Percentiles rank a stretch among this genome's conserved stretches.
These are phyloP conservation scores for Populus euphratica DNA, from an alignment of 345 rosid genomes.

Conservation along the genomic window DNA sequence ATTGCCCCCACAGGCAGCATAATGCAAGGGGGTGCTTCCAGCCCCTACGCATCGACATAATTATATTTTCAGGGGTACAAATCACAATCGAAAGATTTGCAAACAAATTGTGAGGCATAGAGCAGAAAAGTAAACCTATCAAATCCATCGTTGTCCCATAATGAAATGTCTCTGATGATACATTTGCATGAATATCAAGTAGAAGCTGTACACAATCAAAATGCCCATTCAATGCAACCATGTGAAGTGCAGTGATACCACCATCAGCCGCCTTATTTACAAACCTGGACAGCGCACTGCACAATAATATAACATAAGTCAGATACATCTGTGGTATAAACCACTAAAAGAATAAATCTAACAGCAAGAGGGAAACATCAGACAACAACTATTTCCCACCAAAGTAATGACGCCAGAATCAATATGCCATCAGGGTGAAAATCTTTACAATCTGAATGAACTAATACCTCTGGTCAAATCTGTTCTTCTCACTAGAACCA, in stretches of 20 bases:
- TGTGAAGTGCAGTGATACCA: conserved; percentile 96
- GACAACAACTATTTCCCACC: background rate
- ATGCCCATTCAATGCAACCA: conserved; percentile 94
- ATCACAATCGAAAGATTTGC: background rate
- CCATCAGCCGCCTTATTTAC: conserved; percentile 97
- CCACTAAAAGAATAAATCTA: background rate
- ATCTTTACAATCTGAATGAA: background rate
- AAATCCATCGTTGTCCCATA: conserved; percentile 98
- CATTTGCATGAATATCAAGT: conserved; percentile 86
- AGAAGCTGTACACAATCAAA: conserved; percentile 95
- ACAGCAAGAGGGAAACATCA: background rate
- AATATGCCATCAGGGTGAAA: background rate
- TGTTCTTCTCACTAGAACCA: conserved; percentile 41
- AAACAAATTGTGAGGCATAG: background rate
- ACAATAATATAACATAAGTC: conserved; percentile 16
- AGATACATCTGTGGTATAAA: background rate
- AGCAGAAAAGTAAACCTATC: conserved; percentile 53
- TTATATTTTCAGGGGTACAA: conserved; percentile 9
- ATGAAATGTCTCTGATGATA: conserved; percentile 76
- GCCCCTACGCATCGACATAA: conserved; percentile 55
- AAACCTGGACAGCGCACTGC: conserved; percentile 85
- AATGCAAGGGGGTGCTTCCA: conserved; percentile 96
- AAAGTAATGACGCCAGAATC: background rate
- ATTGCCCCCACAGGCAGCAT: conserved; percentile 97
- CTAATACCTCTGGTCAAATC: conserved; percentile 56